A percentile compares a stretch with the other conserved stretches of the same genome.
Evolutionary conservation across 2,329 filamentous ascomycete genomes (phyloP).

Genomic region (Pseudogymnoascus verrucosus): DNA sequence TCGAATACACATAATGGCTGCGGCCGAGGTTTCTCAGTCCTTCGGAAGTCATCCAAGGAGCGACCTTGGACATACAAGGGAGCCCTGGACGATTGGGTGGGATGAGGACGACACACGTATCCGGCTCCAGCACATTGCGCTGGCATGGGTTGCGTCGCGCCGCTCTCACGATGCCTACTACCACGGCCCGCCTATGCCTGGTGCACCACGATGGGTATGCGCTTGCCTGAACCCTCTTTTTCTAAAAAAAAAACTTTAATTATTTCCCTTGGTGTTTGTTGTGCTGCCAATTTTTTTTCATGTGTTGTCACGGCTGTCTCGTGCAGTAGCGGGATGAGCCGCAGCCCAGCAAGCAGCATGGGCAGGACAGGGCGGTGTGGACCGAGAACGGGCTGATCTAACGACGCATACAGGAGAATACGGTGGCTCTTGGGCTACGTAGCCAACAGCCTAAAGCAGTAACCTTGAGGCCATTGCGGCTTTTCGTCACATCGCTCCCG

Average conservation of each 20-base stretch:
- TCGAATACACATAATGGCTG: constrained; percentile 36
- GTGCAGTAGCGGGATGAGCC: constrained; percentile 26
- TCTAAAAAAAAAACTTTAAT: neutral
- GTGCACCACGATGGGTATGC: constrained; percentile 1
- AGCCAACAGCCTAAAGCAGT: constrained; percentile 19
- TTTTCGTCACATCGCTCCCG: constrained; percentile 15
- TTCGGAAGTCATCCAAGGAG: constrained; percentile 32
- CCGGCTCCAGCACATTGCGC: constrained; percentile 29
- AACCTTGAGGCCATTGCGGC: constrained; percentile 18
- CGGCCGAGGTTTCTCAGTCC: constrained; percentile 34
- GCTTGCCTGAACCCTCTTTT: neutral
- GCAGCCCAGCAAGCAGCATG: constrained; percentile 12
- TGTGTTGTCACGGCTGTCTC: constrained; percentile 20
- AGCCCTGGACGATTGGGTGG: constrained; percentile 36
- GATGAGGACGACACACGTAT: constrained; percentile 32
- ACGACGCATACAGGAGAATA: constrained; percentile 24
- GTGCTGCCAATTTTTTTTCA: constrained; percentile 9
- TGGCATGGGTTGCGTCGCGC: constrained; percentile 27
- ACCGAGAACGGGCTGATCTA: constrained; percentile 25
- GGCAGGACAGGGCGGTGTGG: constrained; percentile 21
- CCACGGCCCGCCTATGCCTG: neutral
- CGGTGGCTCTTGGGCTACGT: constrained; percentile 21
- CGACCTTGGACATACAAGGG: constrained; percentile 35
- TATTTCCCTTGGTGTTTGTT: neutral
- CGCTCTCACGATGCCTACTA: constrained; percentile 8